These are phyloP conservation scores for Dryas drummondii DNA, from an alignment of 306 rosid genomes.

Conservation along the genomic window DNA sequence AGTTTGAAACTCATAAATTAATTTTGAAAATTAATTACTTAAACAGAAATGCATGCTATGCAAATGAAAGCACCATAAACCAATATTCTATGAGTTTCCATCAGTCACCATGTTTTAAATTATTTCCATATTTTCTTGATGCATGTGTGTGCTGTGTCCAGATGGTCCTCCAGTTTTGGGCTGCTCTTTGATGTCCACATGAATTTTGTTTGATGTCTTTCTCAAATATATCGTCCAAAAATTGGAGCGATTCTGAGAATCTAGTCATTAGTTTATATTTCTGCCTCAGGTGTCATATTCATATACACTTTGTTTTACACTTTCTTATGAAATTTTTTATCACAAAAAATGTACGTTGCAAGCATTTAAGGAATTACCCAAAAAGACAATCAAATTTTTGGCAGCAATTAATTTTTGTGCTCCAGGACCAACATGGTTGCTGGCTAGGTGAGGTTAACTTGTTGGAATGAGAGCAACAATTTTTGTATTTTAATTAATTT, in stretches of 20 bases:
- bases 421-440: background rate
- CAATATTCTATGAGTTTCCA: background rate
- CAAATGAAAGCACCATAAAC: too few species aligned
- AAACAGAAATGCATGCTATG: background rate
- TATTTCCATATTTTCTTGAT: background rate
- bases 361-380: too few species aligned
- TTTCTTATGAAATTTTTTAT: background rate
- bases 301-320: background rate
- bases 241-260: background rate
- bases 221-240: background rate
- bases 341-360: background rate
- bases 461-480: too few species aligned
- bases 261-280: background rate
- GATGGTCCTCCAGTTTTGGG: background rate
- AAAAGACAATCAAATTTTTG: background rate
- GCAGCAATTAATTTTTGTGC: background rate
- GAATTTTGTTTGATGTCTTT: background rate
- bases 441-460: background rate
- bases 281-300: background rate
- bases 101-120: background rate
- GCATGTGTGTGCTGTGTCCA: background rate
- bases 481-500: too few species aligned
- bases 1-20: background rate
- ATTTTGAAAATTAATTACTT: background rate
- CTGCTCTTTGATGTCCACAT: background rate